Conservation (phyloP, 352 stramenopile genomes). For the Phytopythium boreale region DNA sequence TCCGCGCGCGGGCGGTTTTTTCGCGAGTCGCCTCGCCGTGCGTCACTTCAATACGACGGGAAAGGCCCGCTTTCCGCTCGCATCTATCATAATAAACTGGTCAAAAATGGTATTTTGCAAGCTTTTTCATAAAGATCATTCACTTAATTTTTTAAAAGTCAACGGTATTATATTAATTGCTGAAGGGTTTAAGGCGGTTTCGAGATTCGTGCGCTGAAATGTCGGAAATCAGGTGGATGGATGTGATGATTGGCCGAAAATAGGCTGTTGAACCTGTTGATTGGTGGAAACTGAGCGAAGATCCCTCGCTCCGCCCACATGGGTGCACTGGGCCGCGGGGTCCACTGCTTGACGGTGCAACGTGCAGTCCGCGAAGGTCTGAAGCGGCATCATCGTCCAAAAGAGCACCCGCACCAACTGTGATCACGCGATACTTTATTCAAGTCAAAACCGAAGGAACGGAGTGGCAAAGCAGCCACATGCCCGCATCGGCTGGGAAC, state of each 20-base stretch:
- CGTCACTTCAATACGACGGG: constrained; percentile 3
- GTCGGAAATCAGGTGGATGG: not conserved
- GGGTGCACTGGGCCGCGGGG: not conserved
- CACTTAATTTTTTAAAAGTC: too few species aligned
- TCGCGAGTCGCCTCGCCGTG: not conserved
- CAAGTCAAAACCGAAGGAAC: not conserved
- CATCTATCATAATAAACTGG: not conserved
- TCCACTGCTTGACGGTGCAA: constrained; percentile 5
- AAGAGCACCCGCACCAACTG: not conserved
- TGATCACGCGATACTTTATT: not conserved
- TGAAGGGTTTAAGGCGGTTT: not conserved
- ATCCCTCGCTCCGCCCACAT: not conserved
- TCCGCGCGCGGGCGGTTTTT: constrained; percentile 1
- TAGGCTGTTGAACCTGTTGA: not conserved
- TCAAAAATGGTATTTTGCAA: not conserved
- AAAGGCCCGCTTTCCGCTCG: not conserved
- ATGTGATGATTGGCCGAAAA: not conserved
- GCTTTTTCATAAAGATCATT: not conserved
- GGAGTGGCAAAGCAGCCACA: not conserved
- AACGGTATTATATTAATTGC: not conserved
- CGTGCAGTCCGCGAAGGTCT: not conserved
- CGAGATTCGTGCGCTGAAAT: not conserved
- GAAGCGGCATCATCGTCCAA: not conserved
- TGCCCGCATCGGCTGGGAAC: not conserved
- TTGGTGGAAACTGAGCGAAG: not conserved